Base-by-base conservation (phyloP, 768 basidiomycete species). In the Gymnopilus dilepis region DNA sequence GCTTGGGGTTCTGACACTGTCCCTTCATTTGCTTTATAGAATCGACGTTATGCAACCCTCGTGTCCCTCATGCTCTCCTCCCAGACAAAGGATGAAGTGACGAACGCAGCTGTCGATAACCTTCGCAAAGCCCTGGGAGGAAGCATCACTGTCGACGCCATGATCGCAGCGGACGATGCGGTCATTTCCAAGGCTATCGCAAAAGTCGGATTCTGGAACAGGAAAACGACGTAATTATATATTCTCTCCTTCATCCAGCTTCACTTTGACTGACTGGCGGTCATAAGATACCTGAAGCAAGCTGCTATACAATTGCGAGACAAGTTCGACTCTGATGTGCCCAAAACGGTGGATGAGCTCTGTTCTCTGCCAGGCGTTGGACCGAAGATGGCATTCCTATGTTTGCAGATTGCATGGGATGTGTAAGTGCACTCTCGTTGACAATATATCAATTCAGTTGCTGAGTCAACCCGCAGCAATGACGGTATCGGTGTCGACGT, bases 51-150 rank as follows among this genome's bases (percentile, higher is more conserved):
- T 61, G 83, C 92, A 8, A 93, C 90, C 4, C 86, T 99, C 21
- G 85, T 99, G 6, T 94, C 95, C 3, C 81, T 99, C 45, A 97
- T 98, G 94, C 84, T 99, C 2, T 95, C 92, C 9, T 94, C 94
- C 1, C 97, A 99, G 72, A 98, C 97, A 4, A 98, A 96, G 69
- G 95, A 97, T 70, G 87, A 92, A 67, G 89, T 95, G 17, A 94
- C 91, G 0, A 86, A 91, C 58, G 85, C 89, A 0, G 96, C 96
- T 0, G 85, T 96, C 1, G 71, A 76, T 2, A 91, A 89, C 61
- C 82, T 98, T 2, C 88, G 94, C 17, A 70, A 72, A 1, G 85
- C 87, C 0, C 72, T 99, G 3, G 92, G 93, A 1, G 94, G 93
- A 0, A 88, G 85, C n/a, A 73, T 99, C 22, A 89, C 88, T 1